Evolutionary conservation across 495 filamentous ascomycete genomes (phyloP).

Genomic region (Viridothelium virens): DNA sequence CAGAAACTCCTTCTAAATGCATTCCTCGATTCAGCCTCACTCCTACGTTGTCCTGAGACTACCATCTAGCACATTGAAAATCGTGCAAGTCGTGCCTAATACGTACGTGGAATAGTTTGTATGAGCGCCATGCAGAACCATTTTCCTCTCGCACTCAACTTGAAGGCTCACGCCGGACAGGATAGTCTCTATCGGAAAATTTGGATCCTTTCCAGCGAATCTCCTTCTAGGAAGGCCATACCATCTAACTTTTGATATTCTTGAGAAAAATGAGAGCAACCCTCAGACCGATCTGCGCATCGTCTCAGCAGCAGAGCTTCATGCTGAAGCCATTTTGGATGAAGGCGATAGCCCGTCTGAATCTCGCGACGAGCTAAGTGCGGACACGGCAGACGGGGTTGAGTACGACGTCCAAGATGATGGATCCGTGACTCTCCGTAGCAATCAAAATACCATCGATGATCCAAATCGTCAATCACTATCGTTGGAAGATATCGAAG

Average conservation of each 20-base stretch:
- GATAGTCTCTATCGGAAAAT: constrained; percentile 78
- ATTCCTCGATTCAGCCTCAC: constrained; percentile 51
- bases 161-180: constrained; percentile 40
- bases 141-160: constrained; percentile 21
- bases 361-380: constrained; percentile 39
- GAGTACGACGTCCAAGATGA: constrained; percentile 48
- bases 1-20: constrained; percentile 2
- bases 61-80: constrained; percentile 56
- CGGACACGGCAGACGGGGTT: constrained; percentile 33
- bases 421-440: constrained; percentile 60
- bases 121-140: constrained; percentile 28
- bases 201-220: constrained; percentile 78
- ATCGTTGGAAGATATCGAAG: constrained; percentile 81
- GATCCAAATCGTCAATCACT: constrained; percentile 73
- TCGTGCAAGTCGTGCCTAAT: constrained; percentile 62
- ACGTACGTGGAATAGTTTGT: constrained; percentile 53
- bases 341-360: constrained; percentile 41
- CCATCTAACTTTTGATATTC: constrained; percentile 81
- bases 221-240: constrained; percentile 80
- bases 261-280: constrained; percentile 55
- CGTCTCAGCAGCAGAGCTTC: constrained; percentile 72
- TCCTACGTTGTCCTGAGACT: constrained; percentile 58
- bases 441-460: constrained; percentile 71
- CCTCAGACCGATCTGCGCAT: constrained; percentile 57
- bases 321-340: constrained; percentile 64